Conservation (phyloP, 352 stramenopile species). For the Phytophthora constricta region DNA sequence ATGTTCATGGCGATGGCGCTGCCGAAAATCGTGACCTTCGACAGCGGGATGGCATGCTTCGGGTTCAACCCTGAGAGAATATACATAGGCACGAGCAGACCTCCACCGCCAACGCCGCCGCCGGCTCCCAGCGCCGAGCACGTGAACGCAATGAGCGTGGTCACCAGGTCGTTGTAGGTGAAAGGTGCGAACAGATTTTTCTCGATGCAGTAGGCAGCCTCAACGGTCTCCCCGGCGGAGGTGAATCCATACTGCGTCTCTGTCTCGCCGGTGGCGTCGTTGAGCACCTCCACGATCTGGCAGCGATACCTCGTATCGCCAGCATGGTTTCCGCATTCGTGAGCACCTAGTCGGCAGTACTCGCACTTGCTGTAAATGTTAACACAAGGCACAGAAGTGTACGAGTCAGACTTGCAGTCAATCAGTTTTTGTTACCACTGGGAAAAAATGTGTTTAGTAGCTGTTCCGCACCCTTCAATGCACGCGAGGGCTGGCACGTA, state of each 20-base stretch:
- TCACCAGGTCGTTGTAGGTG: slow-evolving; percentile 62
- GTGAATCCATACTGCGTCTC: slow-evolving; percentile 37
- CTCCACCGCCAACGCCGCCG: slow-evolving; percentile 92
- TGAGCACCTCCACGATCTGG: slow-evolving; percentile 37
- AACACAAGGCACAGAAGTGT: not conserved
- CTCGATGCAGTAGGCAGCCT: slow-evolving; percentile 74
- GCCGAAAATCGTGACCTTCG: slow-evolving; percentile 97
- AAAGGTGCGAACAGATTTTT: slow-evolving; percentile 82
- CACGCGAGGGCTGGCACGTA: slow-evolving; percentile 77
- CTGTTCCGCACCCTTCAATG: slow-evolving; percentile 48
- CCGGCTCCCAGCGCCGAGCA: slow-evolving; percentile 89
- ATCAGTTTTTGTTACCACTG: not conserved
- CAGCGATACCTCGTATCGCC: slow-evolving; percentile 65
- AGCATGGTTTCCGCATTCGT: slow-evolving; percentile 54
- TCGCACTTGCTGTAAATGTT: slow-evolving; percentile 52
- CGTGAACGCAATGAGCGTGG: slow-evolving; percentile 70
- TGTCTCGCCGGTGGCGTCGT: slow-evolving; percentile 38
- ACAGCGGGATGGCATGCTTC: slow-evolving; percentile 97
- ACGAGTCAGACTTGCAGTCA: too few species aligned
- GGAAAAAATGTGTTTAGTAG: not conserved
- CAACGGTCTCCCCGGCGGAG: slow-evolving; percentile 35
- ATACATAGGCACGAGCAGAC: slow-evolving; percentile 96
- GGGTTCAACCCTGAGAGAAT: slow-evolving; percentile 92
- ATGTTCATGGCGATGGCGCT: slow-evolving; percentile 94
- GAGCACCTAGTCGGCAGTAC: slow-evolving; percentile 54